A percentile compares a stretch with the other conserved stretches of the same genome.
phyloP scores from a whole-genome alignment of 2,329 filamentous ascomycete genomes.

The Alternaria sp. region DNA sequence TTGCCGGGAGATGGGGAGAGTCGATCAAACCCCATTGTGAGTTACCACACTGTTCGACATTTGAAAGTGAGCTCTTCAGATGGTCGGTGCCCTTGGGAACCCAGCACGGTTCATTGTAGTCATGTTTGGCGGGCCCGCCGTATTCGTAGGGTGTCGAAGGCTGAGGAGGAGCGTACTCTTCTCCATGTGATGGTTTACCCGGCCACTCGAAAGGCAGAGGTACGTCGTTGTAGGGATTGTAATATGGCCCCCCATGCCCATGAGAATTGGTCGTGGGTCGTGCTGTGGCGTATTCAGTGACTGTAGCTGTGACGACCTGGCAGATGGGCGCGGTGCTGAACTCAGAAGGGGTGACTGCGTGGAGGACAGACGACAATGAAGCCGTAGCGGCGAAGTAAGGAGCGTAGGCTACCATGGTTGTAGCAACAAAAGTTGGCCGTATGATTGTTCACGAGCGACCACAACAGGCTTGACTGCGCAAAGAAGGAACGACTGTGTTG shows the following conservation, averaged over 20 bases:
- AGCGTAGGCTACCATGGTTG: constrained; percentile 37
- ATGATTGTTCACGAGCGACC: constrained; percentile 5
- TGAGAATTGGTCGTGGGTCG: constrained; percentile 25
- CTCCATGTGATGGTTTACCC: constrained; percentile 27
- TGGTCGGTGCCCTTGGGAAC: constrained; percentile 28
- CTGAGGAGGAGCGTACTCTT: constrained; percentile 22
- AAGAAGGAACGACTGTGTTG: constrained; percentile 22
- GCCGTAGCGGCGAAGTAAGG: constrained; percentile 32
- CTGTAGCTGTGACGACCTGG: constrained; percentile 18
- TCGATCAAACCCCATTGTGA: constrained; percentile 39
- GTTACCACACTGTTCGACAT: constrained; percentile 34
- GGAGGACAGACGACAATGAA: constrained; percentile 27
- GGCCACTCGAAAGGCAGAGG: constrained; percentile 36
- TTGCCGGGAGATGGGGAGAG: constrained; percentile 31
- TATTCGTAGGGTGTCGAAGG: constrained; percentile 32
- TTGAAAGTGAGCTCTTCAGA: constrained; percentile 27
- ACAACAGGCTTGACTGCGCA: constrained; percentile 6
- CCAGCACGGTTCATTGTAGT: constrained; percentile 37
- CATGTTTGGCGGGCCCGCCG: constrained; percentile 25
- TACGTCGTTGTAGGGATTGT: constrained; percentile 39
- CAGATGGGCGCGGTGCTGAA: constrained; percentile 14
- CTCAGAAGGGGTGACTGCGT: constrained; percentile 14
- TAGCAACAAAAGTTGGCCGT: constrained; percentile 9
- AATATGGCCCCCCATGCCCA: constrained; percentile 39
- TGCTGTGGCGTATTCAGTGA: constrained; percentile 24